These are phyloP conservation scores for Penicillium sp. DNA, from an alignment of 2,329 filamentous ascomycete genomes.

Conservation along the genomic window DNA sequence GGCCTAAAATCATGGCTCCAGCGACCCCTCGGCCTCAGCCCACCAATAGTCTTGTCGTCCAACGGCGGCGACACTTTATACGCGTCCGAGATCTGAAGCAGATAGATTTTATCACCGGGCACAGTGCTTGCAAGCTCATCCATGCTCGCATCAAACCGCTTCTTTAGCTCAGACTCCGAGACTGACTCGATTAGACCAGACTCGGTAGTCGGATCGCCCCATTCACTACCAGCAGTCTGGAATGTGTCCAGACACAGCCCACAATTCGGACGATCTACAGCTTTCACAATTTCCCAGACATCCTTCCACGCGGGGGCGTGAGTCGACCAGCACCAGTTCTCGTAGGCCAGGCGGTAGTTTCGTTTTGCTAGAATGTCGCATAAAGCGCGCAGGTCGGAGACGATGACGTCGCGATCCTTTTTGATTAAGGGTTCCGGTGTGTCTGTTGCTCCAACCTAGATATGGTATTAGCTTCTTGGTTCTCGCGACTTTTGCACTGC, in stretches of 20 bases:
- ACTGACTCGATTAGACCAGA: conserved; percentile 57
- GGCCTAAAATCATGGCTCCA: conserved; percentile 73
- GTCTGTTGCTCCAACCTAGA: conserved; percentile 63
- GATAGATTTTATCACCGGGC: conserved; percentile 67
- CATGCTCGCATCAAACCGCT: conserved; percentile 54
- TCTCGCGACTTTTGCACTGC: fast-evolving
- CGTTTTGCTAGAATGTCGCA: conserved; percentile 60
- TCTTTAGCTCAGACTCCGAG: conserved; percentile 47
- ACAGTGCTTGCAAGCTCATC: conserved; percentile 56
- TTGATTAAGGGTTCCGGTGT: conserved; percentile 53
- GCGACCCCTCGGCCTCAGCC: conserved; percentile 58
- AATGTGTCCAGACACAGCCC: conserved; percentile 77
- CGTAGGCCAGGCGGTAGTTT: conserved; percentile 65
- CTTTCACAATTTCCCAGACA: conserved; percentile 65
- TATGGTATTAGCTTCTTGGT: neutral
- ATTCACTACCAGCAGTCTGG: conserved; percentile 70
- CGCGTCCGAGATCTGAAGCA: conserved; percentile 72
- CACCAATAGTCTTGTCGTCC: conserved; percentile 50
- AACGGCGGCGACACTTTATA: conserved; percentile 62
- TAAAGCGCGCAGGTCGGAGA: conserved; percentile 61
- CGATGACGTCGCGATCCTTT: conserved; percentile 49
- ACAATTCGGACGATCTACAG: conserved; percentile 62
- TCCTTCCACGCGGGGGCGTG: conserved; percentile 66
- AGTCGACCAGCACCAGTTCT: conserved; percentile 81
- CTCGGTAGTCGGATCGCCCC: conserved; percentile 65